Conservation (phyloP, 148 eudicot genomes). For the Rhododendron kiyosumense region DNA sequence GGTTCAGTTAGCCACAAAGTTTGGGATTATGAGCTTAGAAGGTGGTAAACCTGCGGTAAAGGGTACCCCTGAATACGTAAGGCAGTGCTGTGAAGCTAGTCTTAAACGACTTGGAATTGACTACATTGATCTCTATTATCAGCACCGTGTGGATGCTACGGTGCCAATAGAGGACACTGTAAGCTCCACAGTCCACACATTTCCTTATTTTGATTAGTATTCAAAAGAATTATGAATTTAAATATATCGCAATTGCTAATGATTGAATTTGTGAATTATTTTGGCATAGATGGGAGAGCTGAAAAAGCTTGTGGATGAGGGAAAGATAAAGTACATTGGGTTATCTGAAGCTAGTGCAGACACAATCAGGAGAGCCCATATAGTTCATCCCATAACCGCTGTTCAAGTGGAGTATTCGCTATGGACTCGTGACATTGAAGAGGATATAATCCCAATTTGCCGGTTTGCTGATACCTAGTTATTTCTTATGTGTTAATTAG, state of each 20-base stretch:
- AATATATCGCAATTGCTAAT: not conserved
- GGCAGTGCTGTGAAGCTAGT: constrained; percentile 40
- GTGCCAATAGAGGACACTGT: constrained; percentile 49
- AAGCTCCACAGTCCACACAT: not conserved
- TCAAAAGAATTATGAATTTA: not conserved
- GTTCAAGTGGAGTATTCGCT: constrained; percentile 27
- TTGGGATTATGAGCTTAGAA: constrained; percentile 19
- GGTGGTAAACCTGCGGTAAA: constrained; percentile 8
- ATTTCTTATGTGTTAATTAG: not conserved
- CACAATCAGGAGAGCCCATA: constrained; percentile 48
- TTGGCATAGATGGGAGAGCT: constrained; percentile 42
- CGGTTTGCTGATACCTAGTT: not conserved
- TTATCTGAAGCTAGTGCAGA: constrained; percentile 44
- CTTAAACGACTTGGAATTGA: constrained; percentile 38
- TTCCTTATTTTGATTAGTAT: too few relatives aligned
- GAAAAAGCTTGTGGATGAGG: constrained; percentile 55
- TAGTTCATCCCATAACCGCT: constrained; percentile 47
- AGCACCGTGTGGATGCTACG: constrained; percentile 34
- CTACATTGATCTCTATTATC: constrained; percentile 49
- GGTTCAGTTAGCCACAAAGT: constrained; percentile 41
- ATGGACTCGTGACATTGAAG: constrained; percentile 27
- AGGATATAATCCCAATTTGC: constrained; percentile 22
- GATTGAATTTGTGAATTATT: not conserved
- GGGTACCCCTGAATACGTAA: constrained; percentile 37
- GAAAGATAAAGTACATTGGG: constrained; percentile 49